Percentiles rank a stretch among this genome's conserved stretches.
Conservation (phyloP, 176 grass and related monocot genomes). For the Secale cereale region DNA sequence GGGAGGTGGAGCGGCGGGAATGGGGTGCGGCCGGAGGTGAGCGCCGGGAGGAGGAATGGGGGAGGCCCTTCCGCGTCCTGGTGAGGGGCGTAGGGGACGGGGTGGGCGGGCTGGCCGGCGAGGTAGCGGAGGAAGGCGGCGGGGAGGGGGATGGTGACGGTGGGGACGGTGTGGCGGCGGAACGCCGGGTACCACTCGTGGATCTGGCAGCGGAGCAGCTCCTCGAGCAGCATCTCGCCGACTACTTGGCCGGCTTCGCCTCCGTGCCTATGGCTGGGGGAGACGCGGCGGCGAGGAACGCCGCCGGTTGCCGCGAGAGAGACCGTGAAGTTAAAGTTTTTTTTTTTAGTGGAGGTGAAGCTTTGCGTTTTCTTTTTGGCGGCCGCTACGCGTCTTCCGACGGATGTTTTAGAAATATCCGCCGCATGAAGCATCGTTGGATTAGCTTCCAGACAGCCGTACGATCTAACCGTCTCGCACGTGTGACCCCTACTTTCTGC, state of each 20-base stretch:
- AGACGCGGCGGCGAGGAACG: not conserved
- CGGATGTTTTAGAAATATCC: no score
- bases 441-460: no score
- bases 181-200: constrained; percentile 74
- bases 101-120: constrained; percentile 32
- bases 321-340: not conserved
- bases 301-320: not conserved
- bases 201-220: constrained; percentile 59
- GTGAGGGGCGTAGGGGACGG: not conserved
- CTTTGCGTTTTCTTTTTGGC: no score
- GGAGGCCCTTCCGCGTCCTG: not conserved
- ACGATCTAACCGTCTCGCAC: no score
- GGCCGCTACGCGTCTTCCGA: no score
- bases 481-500: no score
- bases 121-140: constrained; percentile 72
- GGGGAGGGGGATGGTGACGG: constrained; percentile 48
- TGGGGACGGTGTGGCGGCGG: constrained; percentile 55
- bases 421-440: no score
- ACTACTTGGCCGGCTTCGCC: not conserved
- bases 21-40: constrained; percentile 37
- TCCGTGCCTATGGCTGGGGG: no score
- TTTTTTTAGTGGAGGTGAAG: no score
- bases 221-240: constrained; percentile 38
- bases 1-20: constrained; percentile 38
- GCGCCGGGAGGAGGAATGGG: constrained; percentile 55